Percentiles rank a stretch among this genome's conserved stretches.
Conservation (phyloP, 257 asterid species). For the Nyctanthes arbortristis region DNA sequence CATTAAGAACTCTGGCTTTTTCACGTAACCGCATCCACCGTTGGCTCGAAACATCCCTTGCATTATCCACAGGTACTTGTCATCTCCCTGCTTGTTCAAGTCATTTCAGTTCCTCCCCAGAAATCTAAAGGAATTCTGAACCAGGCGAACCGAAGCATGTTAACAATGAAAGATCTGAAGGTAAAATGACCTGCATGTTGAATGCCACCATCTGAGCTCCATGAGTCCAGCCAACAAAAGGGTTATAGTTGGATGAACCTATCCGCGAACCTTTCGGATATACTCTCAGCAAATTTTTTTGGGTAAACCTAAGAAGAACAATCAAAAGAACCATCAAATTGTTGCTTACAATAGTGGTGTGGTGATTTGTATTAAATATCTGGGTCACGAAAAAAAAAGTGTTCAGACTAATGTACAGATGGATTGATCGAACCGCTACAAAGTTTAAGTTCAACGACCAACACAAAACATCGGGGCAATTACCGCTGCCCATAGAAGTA, state of each 20-base stretch:
- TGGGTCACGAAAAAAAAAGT: too few species aligned
- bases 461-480: not conserved
- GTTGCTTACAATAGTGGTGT: not conserved
- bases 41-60: constrained; percentile 33
- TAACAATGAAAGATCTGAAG: not conserved
- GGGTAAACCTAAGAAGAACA: constrained; percentile 27
- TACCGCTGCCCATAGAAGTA: not conserved
- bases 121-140: not conserved
- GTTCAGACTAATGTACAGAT: not conserved
- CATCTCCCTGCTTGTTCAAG: constrained; percentile 25
- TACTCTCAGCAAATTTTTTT: constrained; percentile 26
- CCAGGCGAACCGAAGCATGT: not conserved
- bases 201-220: constrained; percentile 45
- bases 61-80: constrained; percentile 26
- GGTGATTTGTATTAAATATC: too few species aligned
- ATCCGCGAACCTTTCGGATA: constrained; percentile 34
- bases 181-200: constrained; percentile 34
- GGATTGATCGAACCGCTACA: not conserved
- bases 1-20: constrained; percentile 26
- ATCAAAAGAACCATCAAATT: not conserved
- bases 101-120: not conserved
- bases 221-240: constrained; percentile 31
- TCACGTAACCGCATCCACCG: constrained; percentile 33
- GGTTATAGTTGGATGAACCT: constrained; percentile 30
- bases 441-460: not conserved